Base-by-base conservation (phyloP, 164 flowering plant genomes). In the Umbilicus rupestris region DNA sequence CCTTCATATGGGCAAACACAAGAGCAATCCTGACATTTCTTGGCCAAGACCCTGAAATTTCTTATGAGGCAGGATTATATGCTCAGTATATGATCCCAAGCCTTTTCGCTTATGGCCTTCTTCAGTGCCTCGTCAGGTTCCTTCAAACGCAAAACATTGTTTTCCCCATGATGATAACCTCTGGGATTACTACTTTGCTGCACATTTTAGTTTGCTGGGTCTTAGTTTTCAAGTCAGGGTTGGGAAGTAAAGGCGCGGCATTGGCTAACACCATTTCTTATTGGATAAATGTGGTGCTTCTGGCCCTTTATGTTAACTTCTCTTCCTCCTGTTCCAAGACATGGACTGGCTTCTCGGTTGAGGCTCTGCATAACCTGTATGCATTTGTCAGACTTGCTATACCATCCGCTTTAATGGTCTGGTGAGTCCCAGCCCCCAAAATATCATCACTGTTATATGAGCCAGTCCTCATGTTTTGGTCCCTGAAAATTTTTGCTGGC, bases 281-380 rank as follows among this genome's bases (percentile, higher is more conserved):
- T 45, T 79, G 82, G 82, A 49, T 73, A 0, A 79, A 79, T 62
- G 71, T 73, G 9, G 0, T 77, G n/a, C 12, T 79, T 44, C 17
- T 79, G 66, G 76, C 70, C 1, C 59, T 77, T 50, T 77, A 77
- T 68, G 72, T 79, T 37, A 75, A 69, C 65, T 73, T 79, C 55
- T 79, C 80, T 35, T 41, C 77, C 41, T 47, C 73, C 2, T 79
- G 82, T 59, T 33, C 67, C n/a, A 65, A 71, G 22, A 79, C 78
- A 59, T 77, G 80, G 82, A 73, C 73, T 19, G 82, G 82, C 19
- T 68, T 75, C 39, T 79, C 82, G 14, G 73, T 57, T 45, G 82
- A 75, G 44, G 73, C 80, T 20, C 14, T 79, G 39, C 70, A 70
- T 16, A 52, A 75, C 68, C 37, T 77, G 19, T 49, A 52, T 2